These are phyloP conservation scores for Coemansia sp. DNA, from an alignment of 192 early-diverging fungal genomes.

Conservation along the genomic window DNA sequence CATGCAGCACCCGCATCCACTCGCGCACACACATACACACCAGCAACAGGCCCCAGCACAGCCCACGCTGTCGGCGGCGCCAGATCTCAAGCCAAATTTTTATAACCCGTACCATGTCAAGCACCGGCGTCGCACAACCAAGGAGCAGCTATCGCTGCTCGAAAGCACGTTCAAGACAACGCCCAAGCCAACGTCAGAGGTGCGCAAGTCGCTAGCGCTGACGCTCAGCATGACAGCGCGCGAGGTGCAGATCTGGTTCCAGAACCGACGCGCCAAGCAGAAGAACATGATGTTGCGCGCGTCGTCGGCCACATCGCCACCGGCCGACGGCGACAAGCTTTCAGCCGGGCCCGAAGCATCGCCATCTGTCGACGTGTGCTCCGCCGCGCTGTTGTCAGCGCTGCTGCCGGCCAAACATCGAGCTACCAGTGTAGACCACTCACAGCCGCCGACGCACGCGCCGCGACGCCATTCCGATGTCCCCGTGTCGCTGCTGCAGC, in stretches of 20 bases:
- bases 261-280: conserved; percentile 79
- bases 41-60: not conserved
- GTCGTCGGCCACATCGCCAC: conserved; percentile 5
- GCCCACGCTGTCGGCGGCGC: conserved; percentile 1
- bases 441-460: conserved; percentile 8
- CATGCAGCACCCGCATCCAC: conserved; percentile 8
- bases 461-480: conserved; percentile 45
- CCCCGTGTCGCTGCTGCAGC: conserved; percentile 17
- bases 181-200: conserved; percentile 68
- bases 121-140: conserved; percentile 70
- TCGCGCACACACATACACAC: not conserved
- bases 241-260: conserved; percentile 83
- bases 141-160: conserved; percentile 68
- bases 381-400: conserved; percentile 2
- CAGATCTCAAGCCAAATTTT: conserved; percentile 67
- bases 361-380: conserved; percentile 5
- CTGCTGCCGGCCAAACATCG: conserved; percentile 17
- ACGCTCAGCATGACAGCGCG: conserved; percentile 68
- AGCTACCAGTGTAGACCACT: conserved; percentile 22
- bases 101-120: conserved; percentile 80
- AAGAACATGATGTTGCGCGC: conserved; percentile 56
- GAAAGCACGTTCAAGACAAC: conserved; percentile 67
- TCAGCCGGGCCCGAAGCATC: not conserved
- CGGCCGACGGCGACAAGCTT: not conserved
- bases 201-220: conserved; percentile 62